A percentile compares a stretch with the other conserved stretches of the same genome.
phyloP scores from a whole-genome alignment of 441 rosid genomes.

The Raphanus hybrid region DNA sequence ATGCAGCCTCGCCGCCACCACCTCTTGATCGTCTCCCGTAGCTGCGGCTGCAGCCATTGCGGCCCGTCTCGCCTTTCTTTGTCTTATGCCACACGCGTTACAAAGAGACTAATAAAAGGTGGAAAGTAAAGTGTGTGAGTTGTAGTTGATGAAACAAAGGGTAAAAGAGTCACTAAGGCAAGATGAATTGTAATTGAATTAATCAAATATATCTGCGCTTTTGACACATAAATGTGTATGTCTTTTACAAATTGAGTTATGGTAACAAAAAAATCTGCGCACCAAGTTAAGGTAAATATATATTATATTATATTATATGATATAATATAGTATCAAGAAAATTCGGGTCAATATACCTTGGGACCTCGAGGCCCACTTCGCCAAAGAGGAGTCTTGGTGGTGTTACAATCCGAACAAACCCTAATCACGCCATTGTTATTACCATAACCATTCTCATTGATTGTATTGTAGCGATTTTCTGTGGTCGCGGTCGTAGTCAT shows the following conservation, averaged over 20 bases:
- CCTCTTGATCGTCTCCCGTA: slow-evolving; percentile 33
- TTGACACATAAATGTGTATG: not conserved
- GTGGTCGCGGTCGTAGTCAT: slow-evolving; percentile 22
- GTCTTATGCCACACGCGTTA: slow-evolving; percentile 96
- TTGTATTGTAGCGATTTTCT: slow-evolving; percentile 41
- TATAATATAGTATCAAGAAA: not conserved
- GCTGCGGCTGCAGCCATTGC: slow-evolving; percentile 69
- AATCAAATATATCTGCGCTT: not conserved
- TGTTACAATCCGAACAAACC: slow-evolving; percentile 93
- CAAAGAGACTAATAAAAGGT: slow-evolving; percentile 65
- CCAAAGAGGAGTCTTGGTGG: slow-evolving; percentile 97
- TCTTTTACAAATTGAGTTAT: too few species aligned
- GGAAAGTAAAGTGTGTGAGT: not conserved
- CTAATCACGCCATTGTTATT: slow-evolving; percentile 60
- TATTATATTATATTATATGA: too few species aligned
- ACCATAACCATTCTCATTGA: slow-evolving; percentile 37
- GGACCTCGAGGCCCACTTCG: slow-evolving; percentile 96
- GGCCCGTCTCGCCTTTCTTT: slow-evolving; percentile 90
- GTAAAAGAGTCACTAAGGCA: not conserved
- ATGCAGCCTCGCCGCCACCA: slow-evolving; percentile 30
- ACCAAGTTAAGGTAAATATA: too few species aligned
- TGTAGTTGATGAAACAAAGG: not conserved
- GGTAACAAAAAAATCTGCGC: too few species aligned
- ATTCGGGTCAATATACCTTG: slow-evolving; percentile 56
- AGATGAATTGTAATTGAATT: too few species aligned